Evolutionary conservation across 768 basidiomycete genomes (phyloP), one percentile per base, ranked within the genome.

Genomic region (Auricularia cornea): DNA sequence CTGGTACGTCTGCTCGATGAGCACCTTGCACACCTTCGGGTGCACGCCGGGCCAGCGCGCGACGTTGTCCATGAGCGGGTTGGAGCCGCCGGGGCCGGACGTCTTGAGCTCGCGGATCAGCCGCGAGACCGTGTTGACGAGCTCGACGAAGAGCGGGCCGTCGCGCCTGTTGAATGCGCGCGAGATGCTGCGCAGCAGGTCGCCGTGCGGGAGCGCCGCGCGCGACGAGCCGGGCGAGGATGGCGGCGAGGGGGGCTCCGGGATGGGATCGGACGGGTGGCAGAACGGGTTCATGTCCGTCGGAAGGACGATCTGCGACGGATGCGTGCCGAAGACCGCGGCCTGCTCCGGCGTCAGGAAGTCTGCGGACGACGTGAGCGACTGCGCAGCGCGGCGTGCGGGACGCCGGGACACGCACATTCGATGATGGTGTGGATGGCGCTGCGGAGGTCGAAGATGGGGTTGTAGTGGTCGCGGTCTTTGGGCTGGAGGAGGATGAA

Each of bases 1-100:
- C 70, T 98, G 93, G 70, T 99, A 98, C 40, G 88, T 90, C 77
- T 98, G 94, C 52, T 94, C 93, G 60, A 90, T 80, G 59, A 96
- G 83, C 48, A 88, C 86, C 77, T 86, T 80, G 63, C 89, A 78
- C 2, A 94, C 82, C 35, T 82, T 80, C 57, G 84, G 78, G 0
- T 86, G 89, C 30, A 94, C 71, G 3, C 84, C 85, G 1, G 69
- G 75, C 23, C 76, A 68, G 0, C 20, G 68, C 41, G 77, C 73
- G 4, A 86, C 76, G 2, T 74, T 72, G 23, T 77, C 72, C 70
- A 77, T 82, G 16, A 91, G 72, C 1, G 74, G 65, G 65, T 89
- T 89, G 3, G 73, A 74, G 1, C 75, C 74, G n/a, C 84, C 80
- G 16, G 83, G 72, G 8, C 73, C 73, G 0, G 88, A 88, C 67